phyloP scores from a whole-genome alignment of 768 basidiomycete species.

The Leccinum aurantiacum region DNA sequence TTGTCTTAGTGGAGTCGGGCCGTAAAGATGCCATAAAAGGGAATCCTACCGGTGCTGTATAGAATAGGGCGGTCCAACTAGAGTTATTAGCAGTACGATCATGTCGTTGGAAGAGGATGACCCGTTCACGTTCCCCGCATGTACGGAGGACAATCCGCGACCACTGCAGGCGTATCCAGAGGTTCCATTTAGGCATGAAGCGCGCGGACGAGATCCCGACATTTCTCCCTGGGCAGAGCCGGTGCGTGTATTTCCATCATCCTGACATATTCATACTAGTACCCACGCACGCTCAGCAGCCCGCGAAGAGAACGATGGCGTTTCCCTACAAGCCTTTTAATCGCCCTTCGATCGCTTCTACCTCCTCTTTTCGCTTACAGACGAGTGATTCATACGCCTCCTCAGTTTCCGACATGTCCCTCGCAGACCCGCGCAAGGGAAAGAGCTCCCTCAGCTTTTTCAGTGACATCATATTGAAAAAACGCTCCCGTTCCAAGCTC shows the following conservation, averaged over 20 bases:
- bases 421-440: conserved; percentile 42
- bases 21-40: conserved; percentile 15
- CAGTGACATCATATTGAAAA: conserved; percentile 39
- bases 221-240: conserved; percentile 25
- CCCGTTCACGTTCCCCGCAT: conserved; percentile 10
- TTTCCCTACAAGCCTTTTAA: conserved; percentile 32
- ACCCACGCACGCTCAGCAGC: conserved; percentile 15
- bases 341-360: conserved; percentile 35
- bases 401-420: conserved; percentile 37
- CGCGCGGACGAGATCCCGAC: conserved; percentile 7
- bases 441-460: conserved; percentile 48
- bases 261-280: neutral
- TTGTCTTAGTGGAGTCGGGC: conserved; percentile 17
- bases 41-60: neutral
- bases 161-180: conserved; percentile 18
- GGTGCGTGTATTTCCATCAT: conserved; percentile 5
- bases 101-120: conserved; percentile 20
- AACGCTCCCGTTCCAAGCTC: conserved; percentile 41
- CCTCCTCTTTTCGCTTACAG: conserved; percentile 31
- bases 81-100: neutral
- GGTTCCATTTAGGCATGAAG: neutral
- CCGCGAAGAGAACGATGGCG: conserved; percentile 20
- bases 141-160: conserved; percentile 4
- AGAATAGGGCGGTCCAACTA: conserved; percentile 2
- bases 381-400: conserved; percentile 28